phyloP scores from a whole-genome alignment of 1,284 basidiomycete genomes.

The Wallemia mellicola region DNA sequence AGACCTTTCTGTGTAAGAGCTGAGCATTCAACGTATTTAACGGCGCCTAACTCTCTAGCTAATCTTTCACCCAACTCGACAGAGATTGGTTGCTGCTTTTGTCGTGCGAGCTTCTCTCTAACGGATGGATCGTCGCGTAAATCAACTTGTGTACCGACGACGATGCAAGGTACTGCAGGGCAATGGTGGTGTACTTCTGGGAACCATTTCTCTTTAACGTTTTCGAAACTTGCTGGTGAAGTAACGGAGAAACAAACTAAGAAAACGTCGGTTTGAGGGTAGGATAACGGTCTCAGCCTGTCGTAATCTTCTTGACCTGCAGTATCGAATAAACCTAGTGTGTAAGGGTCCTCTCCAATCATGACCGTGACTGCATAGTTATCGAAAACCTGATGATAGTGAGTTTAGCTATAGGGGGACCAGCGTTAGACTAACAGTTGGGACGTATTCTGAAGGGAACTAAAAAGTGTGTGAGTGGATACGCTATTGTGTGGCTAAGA shows the following conservation, averaged over 20 bases:
- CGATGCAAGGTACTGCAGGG: constrained; percentile 96
- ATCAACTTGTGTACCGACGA: constrained; percentile 96
- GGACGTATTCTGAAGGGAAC: constrained; percentile 94
- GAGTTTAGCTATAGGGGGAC: constrained; percentile 5
- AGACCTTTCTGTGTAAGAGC: constrained; percentile 94
- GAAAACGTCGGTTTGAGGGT: constrained; percentile 98
- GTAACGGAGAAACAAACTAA: constrained; percentile 98
- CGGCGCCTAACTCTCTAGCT: constrained; percentile 78
- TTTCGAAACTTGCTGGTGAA: constrained; percentile 92
- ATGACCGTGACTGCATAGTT: constrained; percentile 98
- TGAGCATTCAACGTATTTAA: constrained; percentile 98
- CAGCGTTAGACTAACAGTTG: constrained; percentile 36
- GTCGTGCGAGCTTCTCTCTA: constrained; percentile 74
- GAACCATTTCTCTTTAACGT: constrained; percentile 99
- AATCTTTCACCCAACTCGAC: constrained; percentile 72
- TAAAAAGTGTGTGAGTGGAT: constrained; percentile 17
- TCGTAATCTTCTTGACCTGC: constrained; percentile 99
- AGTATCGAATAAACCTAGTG: constrained; percentile 91
- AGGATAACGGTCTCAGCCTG: constrained; percentile 87
- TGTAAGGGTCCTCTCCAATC: constrained; percentile 99
- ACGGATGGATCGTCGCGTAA: constrained; percentile 75
- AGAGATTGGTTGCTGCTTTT: constrained; percentile 80
- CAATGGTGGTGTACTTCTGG: constrained; percentile 99
- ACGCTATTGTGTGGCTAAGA: constrained; percentile 8
- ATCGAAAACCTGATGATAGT: constrained; percentile 48